Percentiles rank a stretch among this genome's conserved stretches.
Evolutionary conservation across 108 stramenopile genomes (phyloP).

Genomic region (Nannochloropsis gaditana): DNA sequence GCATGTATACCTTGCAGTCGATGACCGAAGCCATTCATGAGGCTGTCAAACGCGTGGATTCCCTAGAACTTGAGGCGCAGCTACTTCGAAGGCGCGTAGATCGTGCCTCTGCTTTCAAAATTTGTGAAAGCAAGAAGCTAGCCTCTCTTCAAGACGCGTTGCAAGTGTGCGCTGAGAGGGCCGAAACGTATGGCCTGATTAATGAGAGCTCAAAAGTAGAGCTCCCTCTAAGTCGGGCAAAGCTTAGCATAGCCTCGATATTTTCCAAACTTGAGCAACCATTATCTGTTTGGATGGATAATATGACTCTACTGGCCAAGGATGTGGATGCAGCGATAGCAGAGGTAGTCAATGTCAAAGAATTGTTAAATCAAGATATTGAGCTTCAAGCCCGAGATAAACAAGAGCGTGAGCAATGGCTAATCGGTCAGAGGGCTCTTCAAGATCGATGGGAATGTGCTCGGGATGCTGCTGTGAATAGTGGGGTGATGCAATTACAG

Average conservation of each 20-base stretch:
- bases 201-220: background rate
- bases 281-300: background rate
- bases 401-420: background rate
- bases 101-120: constrained; percentile 1
- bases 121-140: background rate
- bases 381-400: background rate
- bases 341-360: background rate
- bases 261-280: background rate
- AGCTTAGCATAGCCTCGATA: background rate
- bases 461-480: background rate
- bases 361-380: background rate
- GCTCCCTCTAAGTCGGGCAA: background rate
- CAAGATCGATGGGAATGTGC: background rate
- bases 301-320: background rate
- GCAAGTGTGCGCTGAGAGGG: background rate
- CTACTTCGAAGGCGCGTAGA: background rate
- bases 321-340: background rate
- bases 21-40: background rate
- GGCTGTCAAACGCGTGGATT: background rate
- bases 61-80: background rate
- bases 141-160: background rate
- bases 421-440: background rate
- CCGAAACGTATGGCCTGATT: background rate
- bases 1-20: background rate
- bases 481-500: background rate